Evolutionary conservation across 257 asterid species (phyloP).

Genomic region (Henckelia pumila): DNA sequence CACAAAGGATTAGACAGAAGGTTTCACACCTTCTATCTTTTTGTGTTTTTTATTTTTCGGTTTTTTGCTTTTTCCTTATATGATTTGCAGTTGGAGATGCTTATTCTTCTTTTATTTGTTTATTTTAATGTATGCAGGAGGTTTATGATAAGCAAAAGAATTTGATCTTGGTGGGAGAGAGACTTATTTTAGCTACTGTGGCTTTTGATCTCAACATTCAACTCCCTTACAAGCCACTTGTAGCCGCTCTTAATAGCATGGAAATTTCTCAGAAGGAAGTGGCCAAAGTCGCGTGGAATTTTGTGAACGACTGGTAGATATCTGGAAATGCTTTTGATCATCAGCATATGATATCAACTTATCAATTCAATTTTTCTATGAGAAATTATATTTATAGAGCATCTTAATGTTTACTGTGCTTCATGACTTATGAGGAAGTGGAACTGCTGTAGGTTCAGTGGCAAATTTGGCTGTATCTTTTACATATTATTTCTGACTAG

Average conservation of each 20-base stretch:
- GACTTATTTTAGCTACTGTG: conserved; percentile 48
- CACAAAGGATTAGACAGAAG: conserved; percentile 29
- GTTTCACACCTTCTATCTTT: conserved; percentile 28
- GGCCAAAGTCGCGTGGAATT: conserved; percentile 60
- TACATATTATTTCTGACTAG: conserved; percentile 11
- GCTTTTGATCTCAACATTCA: conserved; percentile 62
- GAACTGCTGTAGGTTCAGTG: background rate
- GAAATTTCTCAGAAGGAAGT: conserved; percentile 43
- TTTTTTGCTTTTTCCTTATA: background rate
- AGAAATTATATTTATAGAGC: no score
- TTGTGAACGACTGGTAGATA: conserved; percentile 61
- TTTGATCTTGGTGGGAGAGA: conserved; percentile 43
- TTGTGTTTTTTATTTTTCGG: background rate
- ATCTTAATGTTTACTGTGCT: background rate
- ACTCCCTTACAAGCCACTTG: conserved; percentile 61
- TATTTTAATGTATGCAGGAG: conserved; percentile 37
- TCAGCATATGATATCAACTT: no score
- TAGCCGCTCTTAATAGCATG: conserved; percentile 48
- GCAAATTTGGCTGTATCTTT: background rate
- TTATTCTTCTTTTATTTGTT: background rate
- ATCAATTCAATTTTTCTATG: no score
- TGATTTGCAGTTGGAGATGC: conserved; percentile 9
- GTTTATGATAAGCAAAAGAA: conserved; percentile 50
- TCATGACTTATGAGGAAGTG: background rate
- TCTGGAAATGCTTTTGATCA: background rate